Evolutionary conservation across 208 protist species (phyloP).

Genomic region (Herpetomonas tarakana): DNA sequence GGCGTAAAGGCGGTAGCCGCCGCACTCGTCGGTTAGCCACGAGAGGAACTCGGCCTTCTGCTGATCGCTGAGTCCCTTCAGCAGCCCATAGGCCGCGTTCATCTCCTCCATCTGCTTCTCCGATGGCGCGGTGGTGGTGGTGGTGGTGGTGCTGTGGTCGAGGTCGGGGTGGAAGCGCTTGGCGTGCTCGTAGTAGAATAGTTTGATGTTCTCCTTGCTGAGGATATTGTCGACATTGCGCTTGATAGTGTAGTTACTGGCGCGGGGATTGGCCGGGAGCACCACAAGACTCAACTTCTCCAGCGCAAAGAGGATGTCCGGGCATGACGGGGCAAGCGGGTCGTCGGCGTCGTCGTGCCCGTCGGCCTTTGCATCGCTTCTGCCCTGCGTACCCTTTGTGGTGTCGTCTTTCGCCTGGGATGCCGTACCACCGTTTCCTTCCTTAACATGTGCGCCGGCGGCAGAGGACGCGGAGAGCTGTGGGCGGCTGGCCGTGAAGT

Average conservation of each 20-base stretch:
- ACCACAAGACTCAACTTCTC: not conserved
- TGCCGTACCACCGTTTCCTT: no score
- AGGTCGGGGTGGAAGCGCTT: not conserved
- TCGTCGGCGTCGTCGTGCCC: not conserved
- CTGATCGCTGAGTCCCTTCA: constrained; percentile 10
- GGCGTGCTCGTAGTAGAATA: not conserved
- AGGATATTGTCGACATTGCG: not conserved
- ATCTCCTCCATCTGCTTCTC: constrained; percentile 38
- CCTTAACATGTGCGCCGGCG: no score
- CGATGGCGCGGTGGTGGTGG: not conserved
- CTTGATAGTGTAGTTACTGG: not conserved
- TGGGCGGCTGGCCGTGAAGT: not conserved
- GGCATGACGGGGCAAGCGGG: not conserved
- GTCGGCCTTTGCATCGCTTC: no score
- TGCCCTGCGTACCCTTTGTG: no score
- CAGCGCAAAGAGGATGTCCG: not conserved
- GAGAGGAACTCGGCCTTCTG: constrained; percentile 12
- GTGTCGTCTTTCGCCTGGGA: no score
- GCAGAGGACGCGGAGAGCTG: not conserved
- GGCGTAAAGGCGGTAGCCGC: not conserved
- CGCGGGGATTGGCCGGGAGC: not conserved
- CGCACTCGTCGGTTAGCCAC: constrained; percentile 18
- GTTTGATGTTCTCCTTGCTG: not conserved
- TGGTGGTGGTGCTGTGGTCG: not conserved
- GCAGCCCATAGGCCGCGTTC: constrained; percentile 29